Evolutionary conservation across 345 rosid genomes (phyloP).

Genomic region (Abelmoschus esculentus): DNA sequence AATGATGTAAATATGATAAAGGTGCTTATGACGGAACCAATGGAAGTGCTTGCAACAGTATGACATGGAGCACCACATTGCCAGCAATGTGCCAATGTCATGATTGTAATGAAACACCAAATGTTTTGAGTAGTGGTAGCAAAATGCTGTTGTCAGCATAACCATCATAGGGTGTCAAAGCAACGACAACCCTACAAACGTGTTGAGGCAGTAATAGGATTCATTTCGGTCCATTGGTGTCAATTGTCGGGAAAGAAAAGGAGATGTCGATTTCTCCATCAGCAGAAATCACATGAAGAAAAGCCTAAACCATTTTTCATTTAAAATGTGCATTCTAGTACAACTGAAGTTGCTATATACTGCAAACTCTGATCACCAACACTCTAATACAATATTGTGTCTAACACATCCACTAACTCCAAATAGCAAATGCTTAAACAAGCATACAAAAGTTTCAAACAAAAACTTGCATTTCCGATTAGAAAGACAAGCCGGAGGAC

Average conservation of each 20-base stretch:
- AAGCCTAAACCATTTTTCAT: neutral
- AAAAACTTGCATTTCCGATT: neutral
- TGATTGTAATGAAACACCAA: too few relatives aligned
- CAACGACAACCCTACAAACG: too few relatives aligned
- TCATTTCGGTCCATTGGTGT: too few relatives aligned
- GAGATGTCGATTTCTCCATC: neutral
- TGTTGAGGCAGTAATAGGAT: too few relatives aligned
- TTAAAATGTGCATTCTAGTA: constrained; percentile 1
- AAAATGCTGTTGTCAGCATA: too few relatives aligned
- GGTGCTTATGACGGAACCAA: neutral
- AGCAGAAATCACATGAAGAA: neutral
- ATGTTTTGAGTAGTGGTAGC: too few relatives aligned
- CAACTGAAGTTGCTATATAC: neutral
- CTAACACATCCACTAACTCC: neutral
- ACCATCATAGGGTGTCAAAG: too few relatives aligned
- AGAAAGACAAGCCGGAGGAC: constrained; percentile 9
- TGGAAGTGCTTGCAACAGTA: neutral
- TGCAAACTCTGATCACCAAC: neutral
- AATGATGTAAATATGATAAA: neutral
- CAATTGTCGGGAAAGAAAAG: neutral
- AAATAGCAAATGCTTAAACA: neutral
- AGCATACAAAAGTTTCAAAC: neutral
- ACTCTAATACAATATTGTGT: neutral
- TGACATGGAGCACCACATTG: neutral
- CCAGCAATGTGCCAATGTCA: neutral